Base-by-base conservation (phyloP, 1,284 basidiomycete genomes). In the Fomitopsis palustris region DNA sequence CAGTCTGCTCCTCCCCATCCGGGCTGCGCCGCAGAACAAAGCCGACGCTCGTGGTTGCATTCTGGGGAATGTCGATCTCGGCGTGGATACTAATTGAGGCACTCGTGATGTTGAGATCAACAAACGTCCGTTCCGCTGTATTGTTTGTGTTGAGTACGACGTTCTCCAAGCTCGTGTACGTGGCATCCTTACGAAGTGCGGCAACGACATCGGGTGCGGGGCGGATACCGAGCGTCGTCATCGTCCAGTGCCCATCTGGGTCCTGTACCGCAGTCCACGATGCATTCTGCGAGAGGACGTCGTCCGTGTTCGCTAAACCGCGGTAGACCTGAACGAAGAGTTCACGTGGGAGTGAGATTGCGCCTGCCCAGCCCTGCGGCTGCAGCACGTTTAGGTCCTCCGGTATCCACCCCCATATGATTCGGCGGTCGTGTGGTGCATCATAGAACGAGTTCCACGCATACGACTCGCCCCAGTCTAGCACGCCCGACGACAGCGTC, bases 361-460 rank as follows among this genome's bases (percentile, higher is more conserved):
- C 49, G 4, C 49, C 49, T 10, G 29, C 29, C 47, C 47, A 51
- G 29, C 47, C 47, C 17, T 51, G 47, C 16, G 47, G 29, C 17
- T 5, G 47, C 47, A 51, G 21, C 25, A 33, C 16, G 27, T 27
- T 14, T 8, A 51, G 12, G 17, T 51, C 47, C 33, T 51, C 47
- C 5, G 27, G 29, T n/a, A 51, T 51, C 47, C 47, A 51, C 6
- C 49, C 49, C 7, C 31, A 51, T 3, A 16, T n/a, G 49, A 51
- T 31, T 4, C 49, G 49, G 9, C 49, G 49, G 17, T 51, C 49
- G 17, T 51, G 27, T 4, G 49, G 49, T n/a, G n/a, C 23, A 29
- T 51, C 49, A 14, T 51, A 35, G 49, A 51, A 51, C 8, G 49
- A 51, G 29, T 51, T 51, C 49, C 49, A 49, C n/a, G 45, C 45